These are phyloP conservation scores for Dionaea muscipula DNA, from an alignment of 179 eudicot species.

Conservation along the genomic window DNA sequence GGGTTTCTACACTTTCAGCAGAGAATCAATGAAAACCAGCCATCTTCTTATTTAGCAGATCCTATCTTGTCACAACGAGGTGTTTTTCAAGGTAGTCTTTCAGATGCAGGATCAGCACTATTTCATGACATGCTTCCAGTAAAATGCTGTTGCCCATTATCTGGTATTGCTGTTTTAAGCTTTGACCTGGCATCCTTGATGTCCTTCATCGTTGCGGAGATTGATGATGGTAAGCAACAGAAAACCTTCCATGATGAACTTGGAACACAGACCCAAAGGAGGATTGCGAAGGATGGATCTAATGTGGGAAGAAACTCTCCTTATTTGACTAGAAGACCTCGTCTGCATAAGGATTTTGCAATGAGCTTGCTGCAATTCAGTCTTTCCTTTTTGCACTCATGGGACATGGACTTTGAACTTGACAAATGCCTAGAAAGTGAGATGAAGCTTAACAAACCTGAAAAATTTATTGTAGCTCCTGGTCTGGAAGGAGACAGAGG, in stretches of 20 bases:
- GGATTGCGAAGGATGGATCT: conserved; percentile 19
- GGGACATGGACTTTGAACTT: conserved; percentile 68
- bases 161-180: conserved; percentile 63
- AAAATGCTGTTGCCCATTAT: conserved; percentile 55
- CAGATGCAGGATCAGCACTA: conserved; percentile 10
- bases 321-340: conserved; percentile 19
- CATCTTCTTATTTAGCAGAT: conserved; percentile 17
- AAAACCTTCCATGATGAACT: conserved; percentile 14
- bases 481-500: conserved; percentile 89
- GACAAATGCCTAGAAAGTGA: conserved; percentile 58
- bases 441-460: conserved; percentile 61
- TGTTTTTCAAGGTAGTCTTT: conserved; percentile 18
- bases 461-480: conserved; percentile 49
- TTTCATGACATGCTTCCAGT: conserved; percentile 41
- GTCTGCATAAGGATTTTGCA: conserved; percentile 24
- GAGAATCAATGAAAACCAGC: conserved; percentile 19
- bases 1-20: conserved; percentile 24
- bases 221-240: conserved; percentile 15
- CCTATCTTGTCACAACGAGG: conserved; percentile 15
- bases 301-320: conserved; percentile 18
- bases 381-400: conserved; percentile 76
- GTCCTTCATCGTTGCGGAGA: conserved; percentile 29
- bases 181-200: conserved; percentile 69
- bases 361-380: conserved; percentile 54
- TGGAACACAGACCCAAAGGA: conserved; percentile 17